Percentiles rank a stretch among this genome's conserved stretches.
These are phyloP conservation scores for Sesbania bispinosa DNA, from an alignment of 306 rosid species.

Conservation along the genomic window DNA sequence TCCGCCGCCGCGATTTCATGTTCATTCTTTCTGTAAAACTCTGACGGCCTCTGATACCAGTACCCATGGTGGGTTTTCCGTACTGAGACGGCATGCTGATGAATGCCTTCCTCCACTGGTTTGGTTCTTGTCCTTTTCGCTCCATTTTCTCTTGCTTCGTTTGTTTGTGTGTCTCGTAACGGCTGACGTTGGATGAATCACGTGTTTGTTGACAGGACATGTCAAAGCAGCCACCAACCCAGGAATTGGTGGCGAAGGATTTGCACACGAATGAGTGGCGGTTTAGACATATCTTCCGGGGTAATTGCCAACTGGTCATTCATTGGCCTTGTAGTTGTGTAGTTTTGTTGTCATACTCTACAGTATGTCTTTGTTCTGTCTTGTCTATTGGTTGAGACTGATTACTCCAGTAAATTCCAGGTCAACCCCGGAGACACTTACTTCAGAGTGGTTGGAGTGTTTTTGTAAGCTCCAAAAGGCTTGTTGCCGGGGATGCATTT, in stretches of 20 bases:
- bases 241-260: constrained; percentile 84
- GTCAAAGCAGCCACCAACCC: constrained; percentile 93
- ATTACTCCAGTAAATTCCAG: constrained; percentile 39
- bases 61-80: constrained; percentile 94
- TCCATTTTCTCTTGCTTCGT: not conserved
- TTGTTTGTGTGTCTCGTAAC: not conserved
- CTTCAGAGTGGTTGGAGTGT: constrained; percentile 99
- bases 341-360: not conserved
- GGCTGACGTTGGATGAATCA: not conserved
- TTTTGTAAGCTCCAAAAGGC: constrained; percentile 89
- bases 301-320: constrained; percentile 29
- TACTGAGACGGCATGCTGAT: constrained; percentile 85
- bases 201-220: constrained; percentile 52
- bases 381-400: not conserved
- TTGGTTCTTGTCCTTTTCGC: constrained; percentile 18
- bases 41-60: constrained; percentile 92
- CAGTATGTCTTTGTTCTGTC: not conserved
- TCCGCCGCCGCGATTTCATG: constrained; percentile 64
- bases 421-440: constrained; percentile 91
- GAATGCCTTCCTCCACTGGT: constrained; percentile 94
- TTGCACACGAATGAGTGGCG: constrained; percentile 80
- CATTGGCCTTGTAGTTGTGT: not conserved
- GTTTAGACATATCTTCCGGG: constrained; percentile 83
- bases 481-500: constrained; percentile 93
- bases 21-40: constrained; percentile 84